phyloP scores from a whole-genome alignment of 192 early-diverging fungal species.

The Backusella tarrabulga region DNA sequence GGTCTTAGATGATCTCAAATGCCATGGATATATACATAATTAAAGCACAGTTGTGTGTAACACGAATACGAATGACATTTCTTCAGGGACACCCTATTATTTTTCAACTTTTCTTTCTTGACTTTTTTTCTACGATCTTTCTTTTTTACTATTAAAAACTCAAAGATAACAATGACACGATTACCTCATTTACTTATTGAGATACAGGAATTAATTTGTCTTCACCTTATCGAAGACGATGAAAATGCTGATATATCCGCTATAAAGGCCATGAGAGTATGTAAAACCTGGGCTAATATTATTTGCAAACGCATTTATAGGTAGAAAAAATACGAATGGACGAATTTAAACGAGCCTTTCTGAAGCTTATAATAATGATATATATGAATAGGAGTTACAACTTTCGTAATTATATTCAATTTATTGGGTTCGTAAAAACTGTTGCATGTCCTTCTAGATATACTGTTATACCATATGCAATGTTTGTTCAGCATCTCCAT shows the following conservation, averaged over 20 bases:
- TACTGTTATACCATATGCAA: neutral
- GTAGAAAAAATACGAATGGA: neutral
- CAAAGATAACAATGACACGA: neutral
- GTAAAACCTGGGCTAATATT: neutral
- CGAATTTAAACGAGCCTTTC: neutral
- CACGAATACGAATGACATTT: neutral
- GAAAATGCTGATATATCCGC: neutral
- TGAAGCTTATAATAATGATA: neutral
- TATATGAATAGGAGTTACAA: neutral
- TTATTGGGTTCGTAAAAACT: neutral
- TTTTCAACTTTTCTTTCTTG: neutral
- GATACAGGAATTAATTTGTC: neutral
- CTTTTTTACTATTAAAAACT: neutral
- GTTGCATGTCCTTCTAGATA: neutral
- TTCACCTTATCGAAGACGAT: neutral
- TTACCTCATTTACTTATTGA: neutral
- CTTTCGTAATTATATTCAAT: neutral
- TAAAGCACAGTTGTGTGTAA: neutral
- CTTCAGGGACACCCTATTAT: neutral
- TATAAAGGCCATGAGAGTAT: neutral
- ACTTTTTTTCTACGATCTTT: neutral
- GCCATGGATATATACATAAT: neutral
- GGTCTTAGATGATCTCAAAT: neutral
- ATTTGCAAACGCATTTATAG: neutral
- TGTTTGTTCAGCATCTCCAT: neutral